Conservation (phyloP, 805 yeast genomes). For the Spathaspora boniae region DNA sequence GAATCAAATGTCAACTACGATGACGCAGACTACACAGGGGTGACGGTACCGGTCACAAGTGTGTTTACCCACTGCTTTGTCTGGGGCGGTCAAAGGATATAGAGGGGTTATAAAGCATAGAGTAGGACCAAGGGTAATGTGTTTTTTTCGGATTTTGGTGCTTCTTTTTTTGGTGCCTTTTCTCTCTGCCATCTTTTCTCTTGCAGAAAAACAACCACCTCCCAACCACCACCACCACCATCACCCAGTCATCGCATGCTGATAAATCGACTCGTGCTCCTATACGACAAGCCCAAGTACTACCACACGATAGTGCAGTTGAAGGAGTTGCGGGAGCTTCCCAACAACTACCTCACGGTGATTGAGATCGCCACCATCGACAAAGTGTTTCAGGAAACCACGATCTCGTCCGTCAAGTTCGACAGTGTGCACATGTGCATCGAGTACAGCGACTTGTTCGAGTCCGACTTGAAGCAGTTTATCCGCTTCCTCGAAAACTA, state of each 20-base stretch:
- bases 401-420: constrained; percentile 13
- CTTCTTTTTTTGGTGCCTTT: neutral
- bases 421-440: constrained; percentile 26
- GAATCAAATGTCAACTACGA: no score
- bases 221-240: constrained; percentile 1
- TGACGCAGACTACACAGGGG: constrained; percentile 9
- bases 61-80: constrained; percentile 10
- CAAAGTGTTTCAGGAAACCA: constrained; percentile 8
- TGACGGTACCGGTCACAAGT: constrained; percentile 9
- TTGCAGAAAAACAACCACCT: constrained; percentile 5
- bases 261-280: constrained; percentile 13
- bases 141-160: neutral
- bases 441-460: constrained; percentile 30
- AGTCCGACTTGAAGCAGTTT: constrained; percentile 18
- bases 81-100: no score
- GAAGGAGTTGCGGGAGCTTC: constrained; percentile 18
- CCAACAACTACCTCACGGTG: constrained; percentile 16
- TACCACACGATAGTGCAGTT: constrained; percentile 25
- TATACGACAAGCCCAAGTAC: constrained; percentile 27
- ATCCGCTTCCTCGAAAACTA: constrained; percentile 19
- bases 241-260: constrained; percentile 1
- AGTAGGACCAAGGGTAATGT: no score
- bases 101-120: no score
- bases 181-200: no score
- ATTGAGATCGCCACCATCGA: constrained; percentile 18